These are phyloP conservation scores for Toxicodendron radicans DNA, from an alignment of 345 rosid genomes.

Conservation along the genomic window DNA sequence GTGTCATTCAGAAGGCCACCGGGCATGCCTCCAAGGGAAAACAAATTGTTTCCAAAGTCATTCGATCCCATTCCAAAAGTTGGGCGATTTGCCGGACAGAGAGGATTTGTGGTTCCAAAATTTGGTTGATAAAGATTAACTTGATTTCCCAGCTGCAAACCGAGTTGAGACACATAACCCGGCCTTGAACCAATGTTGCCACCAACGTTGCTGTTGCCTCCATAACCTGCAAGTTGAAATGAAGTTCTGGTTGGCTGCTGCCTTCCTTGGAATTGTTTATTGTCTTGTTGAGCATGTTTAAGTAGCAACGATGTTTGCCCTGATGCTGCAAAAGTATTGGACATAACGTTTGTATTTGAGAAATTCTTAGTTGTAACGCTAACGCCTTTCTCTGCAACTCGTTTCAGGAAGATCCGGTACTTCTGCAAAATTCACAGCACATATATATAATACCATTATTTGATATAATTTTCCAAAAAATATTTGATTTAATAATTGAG, in stretches of 20 bases:
- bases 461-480: no score
- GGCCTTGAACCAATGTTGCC: not conserved
- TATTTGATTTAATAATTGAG: no score
- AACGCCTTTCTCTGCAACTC: slow-evolving; percentile 35
- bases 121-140: slow-evolving; percentile 7
- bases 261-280: not conserved
- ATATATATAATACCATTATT: not conserved
- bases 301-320: slow-evolving; percentile 18
- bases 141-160: not conserved
- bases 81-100: slow-evolving; percentile 1
- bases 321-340: slow-evolving; percentile 26
- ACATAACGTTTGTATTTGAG: slow-evolving; percentile 23
- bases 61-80: not conserved
- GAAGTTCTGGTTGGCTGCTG: not conserved
- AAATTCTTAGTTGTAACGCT: slow-evolving; percentile 4
- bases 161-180: not conserved
- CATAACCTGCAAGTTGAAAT: slow-evolving; percentile 14
- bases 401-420: slow-evolving; percentile 60
- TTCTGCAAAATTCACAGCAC: slow-evolving; percentile 43
- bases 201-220: no score
- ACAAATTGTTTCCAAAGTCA: not conserved
- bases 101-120: slow-evolving; percentile 2
- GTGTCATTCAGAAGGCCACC: not conserved
- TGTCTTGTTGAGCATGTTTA: not conserved
- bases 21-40: not conserved